Evolutionary conservation across 2,329 filamentous ascomycete genomes (phyloP), one percentile per base, ranked within the genome.

Genomic region (Cladosporium austrohemisphaericum): DNA sequence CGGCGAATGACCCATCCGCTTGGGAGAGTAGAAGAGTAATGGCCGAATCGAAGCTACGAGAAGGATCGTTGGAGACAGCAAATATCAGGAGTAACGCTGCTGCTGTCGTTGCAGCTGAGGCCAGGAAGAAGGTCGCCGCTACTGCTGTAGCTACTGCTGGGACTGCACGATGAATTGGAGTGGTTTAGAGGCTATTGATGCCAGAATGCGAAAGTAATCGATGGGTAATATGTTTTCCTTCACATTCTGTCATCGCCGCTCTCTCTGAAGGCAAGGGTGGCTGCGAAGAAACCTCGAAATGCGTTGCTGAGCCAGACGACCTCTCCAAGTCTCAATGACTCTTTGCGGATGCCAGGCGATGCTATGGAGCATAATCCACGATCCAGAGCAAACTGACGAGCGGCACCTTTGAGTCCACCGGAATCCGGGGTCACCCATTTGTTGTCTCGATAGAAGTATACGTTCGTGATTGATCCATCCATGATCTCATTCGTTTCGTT

Each of bases 241-340:
- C n/a, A n/a, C n/a, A n/a, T n/a, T n/a, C n/a, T n/a, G n/a, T n/a
- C n/a, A n/a, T n/a, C n/a, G n/a, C n/a, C n/a, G n/a, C n/a, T 11
- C 28, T 31, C 14, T 5, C 5, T 5, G 5, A 1, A 31, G 14
- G 28, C 28, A 26, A 62, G 59, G 14, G 52, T 52, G 7, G 60
- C 62, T 11, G 54, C 55, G 46, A 63, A 67, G 55, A 95, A 95
- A 0, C 92, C 92, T 55, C 86, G 79, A 1, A 92, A 85, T 0
- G 87, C 90, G 66, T 92, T 96, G 66, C 90, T 95, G 46, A 96
- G 71, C 86, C 89, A 95, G 54, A 91, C 86, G 46, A 84, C 76
- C 66, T 96, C 91, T 1, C 84, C 87, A 55, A 88, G 75, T 3
- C 74, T 63, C 10, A 95, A 66, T 5, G 82, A 82, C 10, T 76